Conservation (phyloP, 1,139 yeast species). For the Ogataea hybrid region DNA sequence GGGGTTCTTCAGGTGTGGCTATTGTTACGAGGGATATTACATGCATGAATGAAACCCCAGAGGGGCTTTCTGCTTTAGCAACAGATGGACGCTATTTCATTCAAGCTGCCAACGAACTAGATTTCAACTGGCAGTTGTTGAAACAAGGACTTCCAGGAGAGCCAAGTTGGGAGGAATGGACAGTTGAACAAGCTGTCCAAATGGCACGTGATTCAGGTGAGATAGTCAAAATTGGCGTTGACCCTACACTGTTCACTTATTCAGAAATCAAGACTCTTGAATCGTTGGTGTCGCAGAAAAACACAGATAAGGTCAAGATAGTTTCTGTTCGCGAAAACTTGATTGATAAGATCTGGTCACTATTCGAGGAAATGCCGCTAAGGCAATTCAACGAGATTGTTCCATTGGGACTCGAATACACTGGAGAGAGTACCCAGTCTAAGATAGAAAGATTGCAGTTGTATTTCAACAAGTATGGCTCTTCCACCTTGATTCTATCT, state of each 20-base stretch:
- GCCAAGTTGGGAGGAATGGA: constrained; percentile 89
- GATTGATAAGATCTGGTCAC: constrained; percentile 73
- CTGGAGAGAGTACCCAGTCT: constrained; percentile 41
- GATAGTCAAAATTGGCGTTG: constrained; percentile 48
- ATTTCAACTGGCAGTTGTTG: constrained; percentile 81
- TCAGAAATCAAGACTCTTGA: constrained; percentile 39
- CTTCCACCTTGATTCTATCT: constrained; percentile 48
- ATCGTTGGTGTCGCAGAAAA: constrained; percentile 32
- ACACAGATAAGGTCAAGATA: constrained; percentile 44
- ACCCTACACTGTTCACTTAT: constrained; percentile 68
- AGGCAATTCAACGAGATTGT: constrained; percentile 44
- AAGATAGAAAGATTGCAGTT: constrained; percentile 46
- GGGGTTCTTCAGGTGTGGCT: constrained; percentile 96
- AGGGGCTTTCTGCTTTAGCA: constrained; percentile 73
- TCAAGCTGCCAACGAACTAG: constrained; percentile 87
- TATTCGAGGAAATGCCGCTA: constrained; percentile 47
- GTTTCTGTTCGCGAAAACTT: constrained; percentile 68
- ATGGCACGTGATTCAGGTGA: constrained; percentile 41
- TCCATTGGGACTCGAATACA: constrained; percentile 40
- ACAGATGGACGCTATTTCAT: constrained; percentile 95
- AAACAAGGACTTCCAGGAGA: constrained; percentile 71
- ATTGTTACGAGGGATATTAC: constrained; percentile 70
- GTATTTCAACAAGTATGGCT: constrained; percentile 41
- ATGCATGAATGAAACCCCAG: constrained; percentile 56
- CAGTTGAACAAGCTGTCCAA: constrained; percentile 61